Conservation (phyloP, 73 alveolate species). For the Symbiodinium pilosum region DNA sequence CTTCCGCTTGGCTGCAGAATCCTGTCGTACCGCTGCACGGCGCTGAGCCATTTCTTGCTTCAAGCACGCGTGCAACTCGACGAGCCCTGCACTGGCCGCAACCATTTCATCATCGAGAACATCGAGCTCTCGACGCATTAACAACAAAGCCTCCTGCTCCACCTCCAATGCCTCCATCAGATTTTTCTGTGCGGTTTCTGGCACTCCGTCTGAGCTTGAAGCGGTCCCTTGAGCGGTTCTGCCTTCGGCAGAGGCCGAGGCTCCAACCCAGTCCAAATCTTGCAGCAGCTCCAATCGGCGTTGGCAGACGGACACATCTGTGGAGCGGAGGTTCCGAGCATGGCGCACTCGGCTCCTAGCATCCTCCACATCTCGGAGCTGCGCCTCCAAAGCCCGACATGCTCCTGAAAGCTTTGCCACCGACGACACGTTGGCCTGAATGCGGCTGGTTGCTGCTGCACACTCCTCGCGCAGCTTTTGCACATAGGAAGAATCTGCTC, state of each 20-base stretch:
- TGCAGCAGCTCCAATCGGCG: conserved; percentile 26
- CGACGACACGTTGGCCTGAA: conserved; percentile 15
- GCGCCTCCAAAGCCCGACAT: conserved; percentile 32
- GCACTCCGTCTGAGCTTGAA: background rate
- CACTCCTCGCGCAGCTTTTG: conserved; percentile 75
- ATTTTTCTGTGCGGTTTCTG: background rate
- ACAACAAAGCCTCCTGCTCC: conserved; percentile 36
- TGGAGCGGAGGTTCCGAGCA: conserved; percentile 29
- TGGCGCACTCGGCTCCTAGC: conserved; percentile 43
- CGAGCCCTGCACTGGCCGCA: background rate
- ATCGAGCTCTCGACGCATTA: conserved; percentile 46
- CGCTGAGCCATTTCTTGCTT: conserved; percentile 35
- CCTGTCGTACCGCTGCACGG: conserved; percentile 32
- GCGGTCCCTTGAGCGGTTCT: background rate
- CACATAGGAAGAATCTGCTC: conserved; percentile 19
- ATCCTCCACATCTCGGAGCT: conserved; percentile 21
- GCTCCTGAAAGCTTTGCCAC: conserved; percentile 13
- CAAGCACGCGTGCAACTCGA: background rate
- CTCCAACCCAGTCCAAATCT: conserved; percentile 36
- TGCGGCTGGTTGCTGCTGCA: conserved; percentile 49
- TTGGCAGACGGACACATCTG: conserved; percentile 41
- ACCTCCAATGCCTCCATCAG: conserved; percentile 44
- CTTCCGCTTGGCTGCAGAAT: background rate
- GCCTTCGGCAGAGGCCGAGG: background rate
- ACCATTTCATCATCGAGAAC: background rate